Percentiles rank a stretch among this genome's conserved stretches.
These are phyloP conservation scores for Lactifluus rugatus DNA, from an alignment of 768 basidiomycete genomes.

Conservation along the genomic window DNA sequence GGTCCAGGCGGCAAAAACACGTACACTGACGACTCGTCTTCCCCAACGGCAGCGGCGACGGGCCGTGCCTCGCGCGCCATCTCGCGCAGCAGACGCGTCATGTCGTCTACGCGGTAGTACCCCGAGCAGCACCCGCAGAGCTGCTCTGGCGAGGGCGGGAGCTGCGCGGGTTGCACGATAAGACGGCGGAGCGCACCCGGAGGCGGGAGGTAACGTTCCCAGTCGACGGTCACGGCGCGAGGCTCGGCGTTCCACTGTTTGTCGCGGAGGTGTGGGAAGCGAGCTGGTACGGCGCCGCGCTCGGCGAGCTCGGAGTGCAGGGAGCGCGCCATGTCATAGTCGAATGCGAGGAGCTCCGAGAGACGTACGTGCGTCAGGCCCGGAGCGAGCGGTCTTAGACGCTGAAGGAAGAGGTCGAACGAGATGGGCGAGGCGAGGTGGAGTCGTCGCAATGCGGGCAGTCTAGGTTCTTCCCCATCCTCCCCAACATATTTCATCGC, in stretches of 20 bases:
- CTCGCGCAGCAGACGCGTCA: constrained; percentile 15
- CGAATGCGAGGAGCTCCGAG: constrained; percentile 19
- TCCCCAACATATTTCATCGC: not conserved
- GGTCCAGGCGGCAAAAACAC: constrained; percentile 16
- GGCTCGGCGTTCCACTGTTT: constrained; percentile 13
- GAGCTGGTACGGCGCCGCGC: constrained; percentile 13
- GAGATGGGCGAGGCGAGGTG: constrained; percentile 18
- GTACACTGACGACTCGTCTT: not conserved
- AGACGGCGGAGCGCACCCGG: constrained; percentile 1
- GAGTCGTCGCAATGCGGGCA: constrained; percentile 13
- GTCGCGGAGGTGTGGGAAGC: constrained; percentile 5
- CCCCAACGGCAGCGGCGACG: not conserved
- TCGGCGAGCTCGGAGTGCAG: constrained; percentile 18
- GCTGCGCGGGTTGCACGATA: constrained; percentile 13
- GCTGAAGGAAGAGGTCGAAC: constrained; percentile 17
- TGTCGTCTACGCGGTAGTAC: constrained; percentile 16
- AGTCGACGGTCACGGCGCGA: constrained; percentile 11
- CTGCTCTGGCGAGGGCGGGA: constrained; percentile 13
- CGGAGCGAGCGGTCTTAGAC: constrained; percentile 15
- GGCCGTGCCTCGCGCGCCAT: constrained; percentile 14
- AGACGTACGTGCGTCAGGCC: constrained; percentile 14
- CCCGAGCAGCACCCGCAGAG: constrained; percentile 18
- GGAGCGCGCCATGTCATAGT: constrained; percentile 13
- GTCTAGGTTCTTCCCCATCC: not conserved
- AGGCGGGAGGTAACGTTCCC: constrained; percentile 10